Evolutionary conservation across 768 basidiomycete species (phyloP).

Genomic region (Tulasnella sp.): DNA sequence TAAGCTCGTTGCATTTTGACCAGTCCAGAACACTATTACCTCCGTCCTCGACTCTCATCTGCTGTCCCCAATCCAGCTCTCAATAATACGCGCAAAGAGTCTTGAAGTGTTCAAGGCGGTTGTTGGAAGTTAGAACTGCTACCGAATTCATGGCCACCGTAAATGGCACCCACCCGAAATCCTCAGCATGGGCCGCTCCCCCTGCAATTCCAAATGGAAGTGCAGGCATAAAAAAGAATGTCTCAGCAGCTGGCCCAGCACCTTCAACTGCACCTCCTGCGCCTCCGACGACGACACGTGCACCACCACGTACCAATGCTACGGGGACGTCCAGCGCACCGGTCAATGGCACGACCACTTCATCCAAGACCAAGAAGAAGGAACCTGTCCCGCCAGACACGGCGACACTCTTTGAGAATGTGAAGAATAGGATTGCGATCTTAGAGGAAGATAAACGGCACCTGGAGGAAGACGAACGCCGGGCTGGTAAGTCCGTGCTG

Average conservation of each 20-base stretch:
- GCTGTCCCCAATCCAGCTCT: neutral
- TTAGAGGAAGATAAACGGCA: conserved; percentile 81
- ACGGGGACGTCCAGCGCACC: conserved; percentile 10
- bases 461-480: conserved; percentile 78
- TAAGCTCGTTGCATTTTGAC: conserved; percentile 2
- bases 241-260: conserved; percentile 8
- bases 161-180: conserved; percentile 4
- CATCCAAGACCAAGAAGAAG: conserved; percentile 53
- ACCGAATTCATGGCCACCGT: neutral
- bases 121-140: neutral
- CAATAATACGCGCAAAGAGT: neutral
- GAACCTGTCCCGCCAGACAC: conserved; percentile 65
- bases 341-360: conserved; percentile 7
- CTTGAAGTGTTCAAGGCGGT: neutral
- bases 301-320: neutral
- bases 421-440: conserved; percentile 83
- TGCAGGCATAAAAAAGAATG: neutral
- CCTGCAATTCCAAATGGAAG: neutral
- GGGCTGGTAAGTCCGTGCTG: conserved; percentile 48
- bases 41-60: neutral
- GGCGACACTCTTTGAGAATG: conserved; percentile 76
- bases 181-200: neutral
- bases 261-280: conserved; percentile 13
- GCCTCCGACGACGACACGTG: neutral
- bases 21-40: neutral